phyloP scores from a whole-genome alignment of 2,329 filamentous ascomycete genomes.

The Canariomyces notabilis region DNA sequence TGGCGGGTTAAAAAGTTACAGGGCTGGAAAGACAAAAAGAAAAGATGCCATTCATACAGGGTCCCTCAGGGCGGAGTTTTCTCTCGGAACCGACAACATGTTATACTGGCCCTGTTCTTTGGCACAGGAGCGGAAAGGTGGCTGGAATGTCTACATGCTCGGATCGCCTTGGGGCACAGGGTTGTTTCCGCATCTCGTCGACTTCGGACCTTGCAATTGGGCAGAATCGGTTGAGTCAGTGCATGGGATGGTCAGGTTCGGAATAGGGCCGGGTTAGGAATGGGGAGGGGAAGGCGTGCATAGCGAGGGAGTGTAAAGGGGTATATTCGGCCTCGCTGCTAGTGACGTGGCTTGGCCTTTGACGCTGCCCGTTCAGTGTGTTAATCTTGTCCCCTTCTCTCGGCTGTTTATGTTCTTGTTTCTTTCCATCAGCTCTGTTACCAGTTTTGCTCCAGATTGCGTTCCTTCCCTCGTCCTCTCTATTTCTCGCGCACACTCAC shows the following conservation, averaged over 20 bases:
- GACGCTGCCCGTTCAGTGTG: slow-evolving; percentile 27
- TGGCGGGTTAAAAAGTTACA: slow-evolving; percentile 34
- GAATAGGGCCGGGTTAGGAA: slow-evolving; percentile 7
- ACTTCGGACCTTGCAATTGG: slow-evolving; percentile 13
- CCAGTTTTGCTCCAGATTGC: slow-evolving; percentile 14
- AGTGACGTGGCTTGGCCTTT: slow-evolving; percentile 29
- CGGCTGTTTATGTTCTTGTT: slow-evolving; percentile 17
- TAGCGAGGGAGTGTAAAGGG: slow-evolving; percentile 24
- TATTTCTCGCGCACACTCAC: slow-evolving; percentile 11
- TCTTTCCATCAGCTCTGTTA: too few relatives aligned
- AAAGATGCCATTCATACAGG: slow-evolving; percentile 28
- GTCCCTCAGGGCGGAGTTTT: slow-evolving; percentile 28
- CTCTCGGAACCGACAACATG: slow-evolving; percentile 24
- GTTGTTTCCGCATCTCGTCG: slow-evolving; percentile 17
- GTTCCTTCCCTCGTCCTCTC: slow-evolving; percentile 16
- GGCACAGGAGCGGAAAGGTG: slow-evolving; percentile 9
- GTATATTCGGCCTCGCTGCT: slow-evolving; percentile 19
- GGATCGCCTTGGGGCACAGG: slow-evolving; percentile 8
- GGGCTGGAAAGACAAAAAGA: slow-evolving; percentile 40
- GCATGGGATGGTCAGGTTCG: slow-evolving; percentile 9
- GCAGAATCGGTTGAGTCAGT: slow-evolving; percentile 9
- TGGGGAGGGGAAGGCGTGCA: slow-evolving; percentile 19
- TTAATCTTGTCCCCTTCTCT: slow-evolving; percentile 19
- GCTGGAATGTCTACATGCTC: slow-evolving; percentile 11
- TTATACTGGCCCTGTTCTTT: slow-evolving; percentile 11